These are phyloP conservation scores for Cyclotella distinguenda DNA, from an alignment of 108 stramenopile genomes.

Conservation along the genomic window DNA sequence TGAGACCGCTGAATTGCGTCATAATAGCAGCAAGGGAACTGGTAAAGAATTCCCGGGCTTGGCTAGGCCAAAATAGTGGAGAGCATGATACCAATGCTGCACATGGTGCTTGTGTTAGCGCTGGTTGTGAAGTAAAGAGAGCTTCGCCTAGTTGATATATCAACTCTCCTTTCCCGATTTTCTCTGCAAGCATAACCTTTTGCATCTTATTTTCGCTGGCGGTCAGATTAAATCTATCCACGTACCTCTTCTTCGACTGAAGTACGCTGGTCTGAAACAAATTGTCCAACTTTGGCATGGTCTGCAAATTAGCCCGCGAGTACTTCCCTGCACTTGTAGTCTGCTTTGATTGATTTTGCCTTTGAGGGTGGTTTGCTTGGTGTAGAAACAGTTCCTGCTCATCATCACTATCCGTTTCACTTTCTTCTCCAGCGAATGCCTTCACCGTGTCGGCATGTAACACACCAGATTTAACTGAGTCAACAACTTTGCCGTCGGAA, in stretches of 20 bases:
- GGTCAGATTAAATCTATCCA: not conserved
- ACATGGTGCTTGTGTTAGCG: slow-evolving; percentile 7
- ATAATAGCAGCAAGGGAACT: slow-evolving; percentile 44
- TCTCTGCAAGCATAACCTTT: slow-evolving; percentile 27
- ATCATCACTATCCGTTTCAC: slow-evolving; percentile 51
- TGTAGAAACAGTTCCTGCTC: slow-evolving; percentile 26
- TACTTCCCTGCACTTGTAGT: slow-evolving; percentile 23
- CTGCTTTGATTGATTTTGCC: slow-evolving; percentile 10
- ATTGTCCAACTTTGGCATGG: slow-evolving; percentile 59
- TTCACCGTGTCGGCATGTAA: slow-evolving; percentile 2
- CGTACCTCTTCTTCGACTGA: slow-evolving; percentile 20
- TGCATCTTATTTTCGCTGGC: slow-evolving; percentile 12
- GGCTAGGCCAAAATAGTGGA: not conserved
- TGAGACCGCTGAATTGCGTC: slow-evolving; percentile 52
- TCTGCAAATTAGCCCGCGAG: slow-evolving; percentile 61
- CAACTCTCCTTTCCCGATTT: slow-evolving; percentile 32
- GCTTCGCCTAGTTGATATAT: slow-evolving; percentile 33
- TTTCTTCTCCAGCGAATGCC: slow-evolving; percentile 41
- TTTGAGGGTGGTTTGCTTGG: slow-evolving; percentile 6
- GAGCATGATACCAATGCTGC: slow-evolving; percentile 6
- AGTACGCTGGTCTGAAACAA: slow-evolving; percentile 51
- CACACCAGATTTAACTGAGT: not conserved
- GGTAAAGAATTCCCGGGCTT: slow-evolving; percentile 34
- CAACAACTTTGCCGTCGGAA: not conserved
- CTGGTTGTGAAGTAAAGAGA: slow-evolving; percentile 8